These are phyloP conservation scores for Trypanosoma mega DNA, from an alignment of 208 protist genomes.

Conservation along the genomic window DNA sequence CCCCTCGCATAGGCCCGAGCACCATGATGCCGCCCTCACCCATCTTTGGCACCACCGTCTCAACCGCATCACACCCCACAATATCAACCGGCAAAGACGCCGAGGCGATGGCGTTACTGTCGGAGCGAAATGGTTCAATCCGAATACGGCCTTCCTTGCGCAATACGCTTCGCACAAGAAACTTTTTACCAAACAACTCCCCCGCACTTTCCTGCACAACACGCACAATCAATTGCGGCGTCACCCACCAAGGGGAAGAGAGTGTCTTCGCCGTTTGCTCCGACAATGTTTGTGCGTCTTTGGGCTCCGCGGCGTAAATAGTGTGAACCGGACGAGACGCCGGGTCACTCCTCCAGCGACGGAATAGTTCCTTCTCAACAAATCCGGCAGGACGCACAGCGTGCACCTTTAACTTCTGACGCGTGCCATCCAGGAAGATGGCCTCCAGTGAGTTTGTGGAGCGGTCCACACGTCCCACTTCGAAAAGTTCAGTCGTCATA, in stretches of 20 bases:
- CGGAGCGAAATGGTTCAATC: slow-evolving; percentile 21
- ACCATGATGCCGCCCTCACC: slow-evolving; percentile 65
- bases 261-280: background rate
- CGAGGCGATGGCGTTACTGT: background rate
- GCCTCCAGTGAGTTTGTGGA: slow-evolving; percentile 47
- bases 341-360: slow-evolving; percentile 68
- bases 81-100: slow-evolving; percentile 38
- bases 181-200: slow-evolving; percentile 64
- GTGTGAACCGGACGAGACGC: slow-evolving; percentile 51
- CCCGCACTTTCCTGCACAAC: slow-evolving; percentile 54
- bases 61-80: slow-evolving; percentile 52
- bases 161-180: slow-evolving; percentile 47
- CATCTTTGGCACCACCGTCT: slow-evolving; percentile 76
- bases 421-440: slow-evolving; percentile 64
- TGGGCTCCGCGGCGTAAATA: slow-evolving; percentile 4
- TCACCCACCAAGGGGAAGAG: slow-evolving; percentile 64
- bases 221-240: slow-evolving; percentile 69
- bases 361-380: slow-evolving; percentile 59
- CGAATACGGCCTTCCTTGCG: slow-evolving; percentile 57
- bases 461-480: slow-evolving; percentile 66
- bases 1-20: slow-evolving; percentile 46
- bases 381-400: slow-evolving; percentile 77
- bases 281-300: background rate
- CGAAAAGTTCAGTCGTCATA: slow-evolving; percentile 54
- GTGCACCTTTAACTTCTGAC: slow-evolving; percentile 41